Conservation (phyloP, 768 basidiomycete species). For the Pleurotus tuber-regium region DNA sequence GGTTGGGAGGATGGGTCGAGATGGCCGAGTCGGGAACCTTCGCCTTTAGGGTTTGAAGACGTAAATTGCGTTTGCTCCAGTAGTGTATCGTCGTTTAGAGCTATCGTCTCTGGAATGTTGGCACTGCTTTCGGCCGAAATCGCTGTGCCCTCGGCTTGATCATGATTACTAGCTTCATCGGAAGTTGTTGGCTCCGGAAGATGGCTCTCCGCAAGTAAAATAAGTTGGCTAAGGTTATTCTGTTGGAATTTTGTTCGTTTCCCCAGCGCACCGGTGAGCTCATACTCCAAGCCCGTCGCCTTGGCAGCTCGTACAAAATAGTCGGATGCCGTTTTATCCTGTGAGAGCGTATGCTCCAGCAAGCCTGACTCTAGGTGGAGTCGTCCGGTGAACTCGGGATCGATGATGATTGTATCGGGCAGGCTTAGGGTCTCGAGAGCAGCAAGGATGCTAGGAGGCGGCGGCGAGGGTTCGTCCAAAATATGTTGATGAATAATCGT, state of each 20-base stretch:
- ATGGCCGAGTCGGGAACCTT: slow-evolving; percentile 53
- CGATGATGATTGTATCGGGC: slow-evolving; percentile 36
- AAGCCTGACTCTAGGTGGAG: slow-evolving; percentile 77
- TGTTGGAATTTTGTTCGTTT: slow-evolving; percentile 94
- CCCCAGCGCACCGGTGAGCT: slow-evolving; percentile 90
- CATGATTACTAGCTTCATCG: slow-evolving; percentile 15
- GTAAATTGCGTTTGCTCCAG: slow-evolving; percentile 94
- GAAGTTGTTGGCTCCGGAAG: slow-evolving; percentile 30
- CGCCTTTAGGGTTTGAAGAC: slow-evolving; percentile 53
- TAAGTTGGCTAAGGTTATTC: slow-evolving; percentile 81
- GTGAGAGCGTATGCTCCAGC: slow-evolving; percentile 69
- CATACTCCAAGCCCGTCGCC: slow-evolving; percentile 79
- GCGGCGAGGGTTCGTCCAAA: slow-evolving; percentile 78
- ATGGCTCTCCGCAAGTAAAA: slow-evolving; percentile 88
- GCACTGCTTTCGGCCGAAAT: slow-evolving; percentile 10
- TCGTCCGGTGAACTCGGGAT: slow-evolving; percentile 66
- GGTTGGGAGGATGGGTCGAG: slow-evolving; percentile 85
- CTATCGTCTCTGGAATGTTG: slow-evolving; percentile 70
- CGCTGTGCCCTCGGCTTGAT: too few species aligned
- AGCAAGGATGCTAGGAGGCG: slow-evolving; percentile 40
- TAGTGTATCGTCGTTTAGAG: slow-evolving; percentile 93
- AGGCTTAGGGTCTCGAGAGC: slow-evolving; percentile 41
- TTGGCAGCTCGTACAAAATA: slow-evolving; percentile 76
- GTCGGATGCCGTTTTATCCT: slow-evolving; percentile 77
- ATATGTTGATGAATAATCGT: slow-evolving; percentile 73